A percentile compares a stretch with the other conserved stretches of the same genome.
These are phyloP conservation scores for Onygena corvina DNA, from an alignment of 2,329 filamentous ascomycete genomes.

Conservation along the genomic window DNA sequence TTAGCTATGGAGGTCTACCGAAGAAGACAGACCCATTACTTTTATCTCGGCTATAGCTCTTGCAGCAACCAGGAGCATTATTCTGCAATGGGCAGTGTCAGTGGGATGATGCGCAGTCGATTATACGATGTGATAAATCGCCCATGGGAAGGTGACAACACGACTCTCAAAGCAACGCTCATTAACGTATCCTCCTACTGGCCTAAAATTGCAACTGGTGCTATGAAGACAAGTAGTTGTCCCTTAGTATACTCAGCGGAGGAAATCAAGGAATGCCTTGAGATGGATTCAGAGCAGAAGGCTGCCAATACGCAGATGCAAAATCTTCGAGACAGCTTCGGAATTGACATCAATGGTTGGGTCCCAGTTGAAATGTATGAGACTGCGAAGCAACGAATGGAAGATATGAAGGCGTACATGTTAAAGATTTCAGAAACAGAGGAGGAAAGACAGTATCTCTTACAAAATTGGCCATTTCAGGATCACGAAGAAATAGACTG, in stretches of 20 bases:
- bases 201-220: conserved; percentile 7
- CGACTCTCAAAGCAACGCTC: conserved; percentile 18
- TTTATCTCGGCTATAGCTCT: conserved; percentile 17
- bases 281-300: conserved; percentile 14
- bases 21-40: conserved; percentile 17
- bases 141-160: conserved; percentile 21
- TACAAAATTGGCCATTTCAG: conserved; percentile 16
- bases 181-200: conserved; percentile 17
- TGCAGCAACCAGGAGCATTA: conserved; percentile 17
- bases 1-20: conserved; percentile 11
- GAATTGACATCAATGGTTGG: conserved; percentile 19
- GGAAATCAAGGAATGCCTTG: conserved; percentile 13
- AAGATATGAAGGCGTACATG: conserved; percentile 16
- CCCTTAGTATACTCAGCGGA: conserved; percentile 15
- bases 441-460: conserved; percentile 10
- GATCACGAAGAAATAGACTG: conserved; percentile 12
- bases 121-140: conserved; percentile 15
- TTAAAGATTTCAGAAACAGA: conserved; percentile 17
- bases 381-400: conserved; percentile 13
- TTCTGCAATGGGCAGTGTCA: conserved; percentile 14
- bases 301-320: conserved; percentile 19
- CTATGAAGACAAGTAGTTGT: conserved; percentile 6
- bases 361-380: conserved; percentile 18
- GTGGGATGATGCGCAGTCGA: conserved; percentile 14
- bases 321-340: conserved; percentile 15